Base-by-base conservation (phyloP, 768 basidiomycete genomes). In the Mrakia hoshinonis region DNA sequence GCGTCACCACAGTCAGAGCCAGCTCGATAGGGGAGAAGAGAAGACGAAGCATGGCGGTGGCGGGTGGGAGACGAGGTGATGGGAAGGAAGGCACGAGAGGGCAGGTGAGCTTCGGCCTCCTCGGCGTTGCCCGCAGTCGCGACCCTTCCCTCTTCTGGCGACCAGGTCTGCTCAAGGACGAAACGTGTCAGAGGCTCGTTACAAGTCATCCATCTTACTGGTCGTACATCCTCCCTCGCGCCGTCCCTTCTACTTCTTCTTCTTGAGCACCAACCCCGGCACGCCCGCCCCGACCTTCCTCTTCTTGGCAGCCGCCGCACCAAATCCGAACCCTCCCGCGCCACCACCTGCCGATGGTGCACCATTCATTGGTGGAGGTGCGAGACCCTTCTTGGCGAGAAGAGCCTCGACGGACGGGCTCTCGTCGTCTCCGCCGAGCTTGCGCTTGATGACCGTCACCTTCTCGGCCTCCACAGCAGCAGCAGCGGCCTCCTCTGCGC, bases 341-440 rank as follows among this genome's bases (percentile, higher is more conserved):
- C 5, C 24, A n/a, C 36, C 62, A 26, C n/a, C n/a, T 29, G 22
- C 46, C 11, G 24, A 18, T 15, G 7, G 26, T 15, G 22, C 43
- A 10, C 18, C 13, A 7, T 20, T 10, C 52, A 4, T 9, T 6
- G 58, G n/a, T n/a, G n/a, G 20, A 12, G 68, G 18, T 22, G 29
- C 64, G 20, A 72, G 51, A 38, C 72, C 72, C 39, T 73, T 69
- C 51, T 73, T 47, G 12, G 39, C 48, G 20, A 73, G 55, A 10
- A 73, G 61, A 6, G 34, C 4, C 29, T 43, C 55, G 5, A 72
- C 31, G 34, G 72, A 61, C 5, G 72, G 67, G 7, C 60, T 66
- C 12, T 61, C 48, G 24, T 67, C 66, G 26, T 46, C 38, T 20
- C 11, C 58, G 29, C 34, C 64, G 4, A 62, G 47, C 51, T 67